A percentile compares a stretch with the other conserved stretches of the same genome.
Evolutionary conservation across 495 filamentous ascomycete species (phyloP).

Genomic region (Lophiostoma macrostomum): DNA sequence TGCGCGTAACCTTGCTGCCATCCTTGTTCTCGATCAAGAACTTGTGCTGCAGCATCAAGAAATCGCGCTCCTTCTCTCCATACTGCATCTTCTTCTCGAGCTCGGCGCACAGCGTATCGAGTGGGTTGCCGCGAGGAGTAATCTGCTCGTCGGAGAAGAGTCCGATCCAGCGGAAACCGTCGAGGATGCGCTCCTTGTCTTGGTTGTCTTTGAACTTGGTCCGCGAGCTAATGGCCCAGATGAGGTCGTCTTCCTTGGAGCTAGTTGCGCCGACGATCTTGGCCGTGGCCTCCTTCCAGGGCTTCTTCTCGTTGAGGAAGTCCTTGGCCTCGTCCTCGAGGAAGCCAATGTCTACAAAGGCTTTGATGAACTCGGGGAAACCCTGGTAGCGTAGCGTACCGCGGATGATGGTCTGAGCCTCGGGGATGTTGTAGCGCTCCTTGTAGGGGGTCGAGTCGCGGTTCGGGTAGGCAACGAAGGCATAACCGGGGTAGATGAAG

Average conservation of each 20-base stretch:
- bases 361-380: slow-evolving; percentile 82
- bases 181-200: slow-evolving; percentile 73
- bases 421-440: slow-evolving; percentile 87
- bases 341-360: slow-evolving; percentile 84
- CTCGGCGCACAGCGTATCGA: slow-evolving; percentile 86
- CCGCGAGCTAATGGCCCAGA: slow-evolving; percentile 70
- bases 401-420: slow-evolving; percentile 68
- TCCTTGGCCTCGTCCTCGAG: slow-evolving; percentile 62
- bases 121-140: slow-evolving; percentile 71
- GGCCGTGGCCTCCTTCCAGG: slow-evolving; percentile 80
- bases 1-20: slow-evolving; percentile 68
- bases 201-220: slow-evolving; percentile 64
- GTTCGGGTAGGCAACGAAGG: slow-evolving; percentile 93
- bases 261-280: slow-evolving; percentile 68
- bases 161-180: slow-evolving; percentile 80
- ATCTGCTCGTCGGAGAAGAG: slow-evolving; percentile 75
- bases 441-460: slow-evolving; percentile 82
- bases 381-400: slow-evolving; percentile 83
- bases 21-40: slow-evolving; percentile 86
- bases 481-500: slow-evolving; percentile 81
- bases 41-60: slow-evolving; percentile 85
- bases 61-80: slow-evolving; percentile 76
- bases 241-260: slow-evolving; percentile 60
- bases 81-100: slow-evolving; percentile 92
- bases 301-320: slow-evolving; percentile 51